Evolutionary conservation across 257 asterid species (phyloP).

Genomic region (Ballota nigra): DNA sequence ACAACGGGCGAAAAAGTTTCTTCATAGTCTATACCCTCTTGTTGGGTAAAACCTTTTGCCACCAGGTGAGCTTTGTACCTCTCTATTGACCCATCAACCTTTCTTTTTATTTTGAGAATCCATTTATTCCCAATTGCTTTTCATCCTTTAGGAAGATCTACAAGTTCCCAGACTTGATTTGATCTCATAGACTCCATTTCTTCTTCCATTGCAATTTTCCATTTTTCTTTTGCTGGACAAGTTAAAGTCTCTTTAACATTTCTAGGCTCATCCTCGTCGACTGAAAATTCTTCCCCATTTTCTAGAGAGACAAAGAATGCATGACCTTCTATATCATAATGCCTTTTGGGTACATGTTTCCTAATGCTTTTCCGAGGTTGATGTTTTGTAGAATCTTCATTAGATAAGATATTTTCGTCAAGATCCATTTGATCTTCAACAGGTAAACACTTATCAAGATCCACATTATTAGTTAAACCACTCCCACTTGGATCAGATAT

Average conservation of each 20-base stretch:
- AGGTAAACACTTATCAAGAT: too few relatives aligned
- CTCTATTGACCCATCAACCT: not conserved
- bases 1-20: not conserved
- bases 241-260: not conserved
- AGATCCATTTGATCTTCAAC: too few relatives aligned
- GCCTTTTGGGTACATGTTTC: not conserved
- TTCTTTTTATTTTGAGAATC: not conserved
- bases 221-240: not conserved
- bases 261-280: not conserved
- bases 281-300: not conserved
- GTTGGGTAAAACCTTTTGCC: not conserved
- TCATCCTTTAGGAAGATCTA: not conserved
- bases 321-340: not conserved
- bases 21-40: not conserved
- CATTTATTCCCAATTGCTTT: not conserved
- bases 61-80: not conserved
- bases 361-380: not conserved
- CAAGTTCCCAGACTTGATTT: not conserved
- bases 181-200: not conserved
- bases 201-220: not conserved
- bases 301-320: not conserved
- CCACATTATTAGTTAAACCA: too few relatives aligned
- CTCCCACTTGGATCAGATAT: not conserved
- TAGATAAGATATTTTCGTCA: too few relatives aligned
- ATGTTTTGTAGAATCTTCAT: not conserved